A percentile compares a stretch with the other conserved stretches of the same genome.
Conservation (phyloP, 441 rosid genomes). For the Gossypium lobatum region DNA sequence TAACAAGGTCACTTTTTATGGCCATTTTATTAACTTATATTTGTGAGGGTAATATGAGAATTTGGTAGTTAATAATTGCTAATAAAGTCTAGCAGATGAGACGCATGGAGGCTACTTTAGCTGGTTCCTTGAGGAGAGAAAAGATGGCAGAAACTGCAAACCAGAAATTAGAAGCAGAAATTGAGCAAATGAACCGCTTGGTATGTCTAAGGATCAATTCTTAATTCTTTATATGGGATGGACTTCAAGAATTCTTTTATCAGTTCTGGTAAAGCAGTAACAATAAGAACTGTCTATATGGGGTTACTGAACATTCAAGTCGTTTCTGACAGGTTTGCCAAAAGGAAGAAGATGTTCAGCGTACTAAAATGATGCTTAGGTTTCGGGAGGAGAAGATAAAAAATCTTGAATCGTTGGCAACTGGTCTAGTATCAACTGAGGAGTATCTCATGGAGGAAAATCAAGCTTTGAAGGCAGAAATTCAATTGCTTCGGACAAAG, state of each 20-base stretch:
- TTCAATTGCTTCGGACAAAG: slow-evolving; percentile 54
- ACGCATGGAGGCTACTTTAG: slow-evolving; percentile 37
- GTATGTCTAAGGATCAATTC: slow-evolving; percentile 32
- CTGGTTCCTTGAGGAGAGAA: slow-evolving; percentile 66
- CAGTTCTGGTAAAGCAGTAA: slow-evolving; percentile 2
- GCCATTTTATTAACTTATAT: slow-evolving; percentile 14
- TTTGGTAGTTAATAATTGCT: slow-evolving; percentile 13
- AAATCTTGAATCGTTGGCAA: slow-evolving; percentile 43
- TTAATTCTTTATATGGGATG: slow-evolving; percentile 15
- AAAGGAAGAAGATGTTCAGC: slow-evolving; percentile 63
- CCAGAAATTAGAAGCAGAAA: slow-evolving; percentile 53
- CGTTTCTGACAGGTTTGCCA: slow-evolving; percentile 45
- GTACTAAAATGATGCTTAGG: slow-evolving; percentile 42
- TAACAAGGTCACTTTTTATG: slow-evolving; percentile 41
- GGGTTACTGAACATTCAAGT: slow-evolving; percentile 20
- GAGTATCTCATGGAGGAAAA: slow-evolving; percentile 60
- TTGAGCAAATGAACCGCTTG: slow-evolving; percentile 45
- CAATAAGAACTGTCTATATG: background rate
- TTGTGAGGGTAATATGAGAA: slow-evolving; percentile 8
- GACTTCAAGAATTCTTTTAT: background rate
- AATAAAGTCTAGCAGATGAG: slow-evolving; percentile 32
- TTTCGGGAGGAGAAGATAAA: slow-evolving; percentile 62
- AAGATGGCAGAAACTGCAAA: slow-evolving; percentile 48
- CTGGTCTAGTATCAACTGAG: slow-evolving; percentile 45
- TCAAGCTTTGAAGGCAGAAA: slow-evolving; percentile 57